phyloP scores from a whole-genome alignment of 305 asterid genomes.

The Fraxinus nigra region DNA sequence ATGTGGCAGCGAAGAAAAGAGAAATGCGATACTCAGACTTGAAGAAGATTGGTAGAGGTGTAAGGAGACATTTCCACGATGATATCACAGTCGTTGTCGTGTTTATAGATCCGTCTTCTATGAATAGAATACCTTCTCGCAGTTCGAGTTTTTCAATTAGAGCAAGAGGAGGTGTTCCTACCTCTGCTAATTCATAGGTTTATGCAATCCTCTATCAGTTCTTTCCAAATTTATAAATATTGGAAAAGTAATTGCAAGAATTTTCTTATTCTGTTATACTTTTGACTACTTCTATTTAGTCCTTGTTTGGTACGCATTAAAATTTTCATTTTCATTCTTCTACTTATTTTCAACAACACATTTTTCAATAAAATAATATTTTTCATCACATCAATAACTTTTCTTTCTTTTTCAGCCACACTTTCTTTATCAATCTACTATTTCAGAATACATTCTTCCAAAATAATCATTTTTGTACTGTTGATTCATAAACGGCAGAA shows the following conservation, averaged over 20 bases:
- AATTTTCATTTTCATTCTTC: too few relatives aligned
- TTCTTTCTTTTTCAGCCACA: too few relatives aligned
- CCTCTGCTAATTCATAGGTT: conserved; percentile 30
- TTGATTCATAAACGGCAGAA: background rate
- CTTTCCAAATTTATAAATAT: background rate
- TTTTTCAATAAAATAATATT: too few relatives aligned
- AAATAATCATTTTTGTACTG: background rate
- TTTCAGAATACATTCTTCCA: too few relatives aligned
- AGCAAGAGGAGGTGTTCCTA: conserved; percentile 46
- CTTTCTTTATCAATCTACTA: too few relatives aligned
- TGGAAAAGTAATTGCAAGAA: background rate
- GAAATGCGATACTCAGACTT: conserved; percentile 89
- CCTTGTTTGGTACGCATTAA: too few relatives aligned
- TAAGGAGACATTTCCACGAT: conserved; percentile 95
- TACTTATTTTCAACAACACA: too few relatives aligned
- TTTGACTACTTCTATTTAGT: background rate
- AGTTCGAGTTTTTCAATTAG: conserved; percentile 42
- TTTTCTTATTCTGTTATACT: background rate
- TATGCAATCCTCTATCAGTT: conserved; percentile 12
- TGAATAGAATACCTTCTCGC: conserved; percentile 29
- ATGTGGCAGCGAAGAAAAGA: conserved; percentile 82
- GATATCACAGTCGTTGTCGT: conserved; percentile 80
- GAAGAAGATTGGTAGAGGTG: conserved; percentile 82
- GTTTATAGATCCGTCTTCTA: conserved; percentile 47
- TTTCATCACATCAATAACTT: too few relatives aligned